A percentile compares a stretch with the other conserved stretches of the same genome.
Conservation (phyloP, 768 basidiomycete genomes). For the Leccinum obscurum region DNA sequence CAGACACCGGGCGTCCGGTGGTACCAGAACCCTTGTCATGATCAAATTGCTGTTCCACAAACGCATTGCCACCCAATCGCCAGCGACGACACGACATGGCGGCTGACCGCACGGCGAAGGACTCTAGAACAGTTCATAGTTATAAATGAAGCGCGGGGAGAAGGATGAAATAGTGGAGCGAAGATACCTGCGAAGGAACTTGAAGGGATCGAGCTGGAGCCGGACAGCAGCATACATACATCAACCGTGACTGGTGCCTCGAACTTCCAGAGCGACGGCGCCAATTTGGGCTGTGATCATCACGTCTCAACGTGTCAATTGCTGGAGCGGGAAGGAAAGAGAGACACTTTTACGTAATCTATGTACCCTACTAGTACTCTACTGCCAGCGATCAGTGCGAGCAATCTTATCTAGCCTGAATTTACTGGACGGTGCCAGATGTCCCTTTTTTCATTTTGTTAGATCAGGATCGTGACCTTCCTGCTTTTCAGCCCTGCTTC, state of each 20-base stretch:
- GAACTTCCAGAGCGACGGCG: not conserved
- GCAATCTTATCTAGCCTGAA: not conserved
- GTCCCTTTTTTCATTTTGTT: no score
- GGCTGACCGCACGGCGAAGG: not conserved
- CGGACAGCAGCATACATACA: not conserved
- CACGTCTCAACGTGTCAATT: not conserved
- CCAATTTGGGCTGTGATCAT: constrained; percentile 7
- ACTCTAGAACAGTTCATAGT: not conserved
- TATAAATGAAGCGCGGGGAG: constrained; percentile 2
- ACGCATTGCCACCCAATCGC: not conserved
- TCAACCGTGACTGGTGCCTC: not conserved
- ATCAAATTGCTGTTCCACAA: constrained; percentile 2
- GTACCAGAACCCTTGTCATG: constrained; percentile 2
- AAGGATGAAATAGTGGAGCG: not conserved
- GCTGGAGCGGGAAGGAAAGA: not conserved
- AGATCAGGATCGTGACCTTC: no score
- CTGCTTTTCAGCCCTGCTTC: no score
- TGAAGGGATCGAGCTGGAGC: not conserved
- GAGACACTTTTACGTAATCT: not conserved
- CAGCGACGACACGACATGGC: not conserved
- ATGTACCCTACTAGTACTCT: no score
- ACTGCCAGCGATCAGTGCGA: not conserved
- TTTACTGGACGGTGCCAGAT: not conserved
- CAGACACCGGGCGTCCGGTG: constrained; percentile 1
- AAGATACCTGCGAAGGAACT: constrained; percentile 4